Evolutionary conservation across 768 basidiomycete genomes (phyloP).

Genomic region (Boletales sp.): DNA sequence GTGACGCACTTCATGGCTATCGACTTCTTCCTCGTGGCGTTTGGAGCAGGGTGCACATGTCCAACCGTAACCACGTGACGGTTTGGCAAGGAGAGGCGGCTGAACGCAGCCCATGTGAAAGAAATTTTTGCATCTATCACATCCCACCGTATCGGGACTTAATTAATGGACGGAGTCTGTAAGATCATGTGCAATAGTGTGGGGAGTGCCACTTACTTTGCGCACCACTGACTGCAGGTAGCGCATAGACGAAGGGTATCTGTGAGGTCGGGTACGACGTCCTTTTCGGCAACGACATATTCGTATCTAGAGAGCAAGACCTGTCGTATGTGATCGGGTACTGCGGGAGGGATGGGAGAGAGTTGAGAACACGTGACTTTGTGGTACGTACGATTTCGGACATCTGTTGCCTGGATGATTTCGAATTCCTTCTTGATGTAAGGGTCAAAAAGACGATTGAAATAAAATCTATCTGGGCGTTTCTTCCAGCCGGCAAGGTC

Average conservation of each 20-base stretch:
- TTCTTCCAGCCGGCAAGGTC: slow-evolving; percentile 94
- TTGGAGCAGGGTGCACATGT: slow-evolving; percentile 92
- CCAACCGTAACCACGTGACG: slow-evolving; percentile 96
- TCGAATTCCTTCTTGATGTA: slow-evolving; percentile 99
- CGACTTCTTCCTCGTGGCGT: slow-evolving; percentile 82
- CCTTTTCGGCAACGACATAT: slow-evolving; percentile 93
- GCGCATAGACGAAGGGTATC: slow-evolving; percentile 83
- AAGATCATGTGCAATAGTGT: slow-evolving; percentile 13
- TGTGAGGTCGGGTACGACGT: slow-evolving; percentile 86
- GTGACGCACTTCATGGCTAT: slow-evolving; percentile 67
- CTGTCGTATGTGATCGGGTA: slow-evolving; percentile 77
- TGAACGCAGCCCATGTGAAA: slow-evolving; percentile 96
- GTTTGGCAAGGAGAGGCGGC: slow-evolving; percentile 86
- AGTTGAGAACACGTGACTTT: slow-evolving; percentile 18
- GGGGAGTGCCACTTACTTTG: slow-evolving; percentile 54
- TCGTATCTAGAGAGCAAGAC: slow-evolving; percentile 81
- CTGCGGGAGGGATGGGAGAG: slow-evolving; percentile 37
- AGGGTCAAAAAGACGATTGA: slow-evolving; percentile 91
- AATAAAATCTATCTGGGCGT: slow-evolving; percentile 93
- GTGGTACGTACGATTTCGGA: slow-evolving; percentile 75
- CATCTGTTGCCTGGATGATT: slow-evolving; percentile 80
- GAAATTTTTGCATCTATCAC: slow-evolving; percentile 87
- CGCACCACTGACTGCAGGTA: slow-evolving; percentile 85
- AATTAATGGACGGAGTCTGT: slow-evolving; percentile 23
- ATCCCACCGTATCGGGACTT: slow-evolving; percentile 83